These are phyloP conservation scores for Cercospora sp. DNA, from an alignment of 2,329 filamentous ascomycete species.

Conservation along the genomic window DNA sequence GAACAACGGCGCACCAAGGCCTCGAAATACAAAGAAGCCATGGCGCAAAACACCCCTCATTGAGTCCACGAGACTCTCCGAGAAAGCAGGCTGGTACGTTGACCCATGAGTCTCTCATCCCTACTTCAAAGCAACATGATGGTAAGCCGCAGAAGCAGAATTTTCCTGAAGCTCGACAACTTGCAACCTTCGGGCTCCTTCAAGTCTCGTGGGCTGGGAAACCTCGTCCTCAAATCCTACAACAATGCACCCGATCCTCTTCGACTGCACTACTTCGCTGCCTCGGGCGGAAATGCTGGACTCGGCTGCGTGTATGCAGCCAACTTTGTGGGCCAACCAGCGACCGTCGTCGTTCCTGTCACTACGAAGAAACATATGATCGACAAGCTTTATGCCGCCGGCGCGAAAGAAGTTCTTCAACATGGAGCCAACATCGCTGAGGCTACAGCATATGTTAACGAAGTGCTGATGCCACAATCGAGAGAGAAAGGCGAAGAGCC, in stretches of 20 bases:
- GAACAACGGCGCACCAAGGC: conserved; percentile 8
- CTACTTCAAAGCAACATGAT: conserved; percentile 12
- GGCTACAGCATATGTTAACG: conserved; percentile 66
- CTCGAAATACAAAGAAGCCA: conserved; percentile 42
- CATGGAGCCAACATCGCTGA: conserved; percentile 67
- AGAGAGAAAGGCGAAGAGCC: conserved; percentile 47
- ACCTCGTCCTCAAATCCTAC: conserved; percentile 50
- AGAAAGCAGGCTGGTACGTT: conserved; percentile 68
- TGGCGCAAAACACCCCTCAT: conserved; percentile 73
- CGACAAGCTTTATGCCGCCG: conserved; percentile 66
- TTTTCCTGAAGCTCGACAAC: conserved; percentile 83
- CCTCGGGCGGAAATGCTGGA: conserved; percentile 80
- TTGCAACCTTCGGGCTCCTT: conserved; percentile 85
- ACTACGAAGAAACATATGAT: conserved; percentile 69
- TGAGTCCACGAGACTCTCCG: conserved; percentile 65
- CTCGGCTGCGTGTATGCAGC: conserved; percentile 78
- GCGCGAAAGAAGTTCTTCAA: conserved; percentile 66
- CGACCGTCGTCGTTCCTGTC: conserved; percentile 73
- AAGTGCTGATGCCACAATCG: conserved; percentile 52
- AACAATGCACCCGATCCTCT: conserved; percentile 31
- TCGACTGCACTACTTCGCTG: conserved; percentile 69
- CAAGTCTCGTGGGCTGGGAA: conserved; percentile 74
- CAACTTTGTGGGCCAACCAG: conserved; percentile 61
- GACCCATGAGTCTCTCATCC: background rate
- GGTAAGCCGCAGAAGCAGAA: conserved; percentile 56